Base-by-base conservation (phyloP, 2,329 filamentous ascomycete genomes). In the Talaromyces sp. region DNA sequence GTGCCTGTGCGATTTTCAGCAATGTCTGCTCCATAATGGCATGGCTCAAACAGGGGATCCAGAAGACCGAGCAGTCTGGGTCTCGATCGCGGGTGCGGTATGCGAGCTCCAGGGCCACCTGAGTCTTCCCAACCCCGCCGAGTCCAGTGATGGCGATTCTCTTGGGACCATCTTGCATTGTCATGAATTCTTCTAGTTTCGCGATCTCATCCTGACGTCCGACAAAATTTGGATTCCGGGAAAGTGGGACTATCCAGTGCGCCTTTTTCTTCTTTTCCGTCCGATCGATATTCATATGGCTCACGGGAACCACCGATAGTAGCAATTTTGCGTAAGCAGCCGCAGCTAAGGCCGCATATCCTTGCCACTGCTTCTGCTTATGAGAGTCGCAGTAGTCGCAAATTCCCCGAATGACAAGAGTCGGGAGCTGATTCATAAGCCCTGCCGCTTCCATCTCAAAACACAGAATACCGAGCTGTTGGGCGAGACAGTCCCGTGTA, bases 381-480 rank as follows among this genome's bases (percentile, higher is more conserved):
- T 78, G 0, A 69, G 72, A 64, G 79, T 77, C 4, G 73, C 69
- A 54, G 78, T 79, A 76, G 31, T 74, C 31, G 11, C 47, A 79
- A 0, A 80, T 76, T 0, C 76, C 77, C 13, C 77, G 77, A 48
- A 81, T 73, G 0, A 79, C 68, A 1, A 81, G 63, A 0, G 75
- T 77, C 0, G 78, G 77, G 0, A 79, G 59, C 0, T 70, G 64
- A 62, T 71, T 67, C 67, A 68, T 70, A 13, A 70, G 24, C 2
- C 71, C 72, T 0, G 70, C 70, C 5, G 68, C 70, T 62, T 74
- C 72, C 69, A 60, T 60, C 10, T 60, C 16, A 33, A 73, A 73
- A 62, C 72, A 72, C 14, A 73, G 69, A 19, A 69, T 68, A 2
- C 68, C 43, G 41, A 47, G 48, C 47, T 69, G 14, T 3, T 64